Conservation (phyloP, 2,329 filamentous ascomycete species). For the Arthrobotrys entomopaga region DNA sequence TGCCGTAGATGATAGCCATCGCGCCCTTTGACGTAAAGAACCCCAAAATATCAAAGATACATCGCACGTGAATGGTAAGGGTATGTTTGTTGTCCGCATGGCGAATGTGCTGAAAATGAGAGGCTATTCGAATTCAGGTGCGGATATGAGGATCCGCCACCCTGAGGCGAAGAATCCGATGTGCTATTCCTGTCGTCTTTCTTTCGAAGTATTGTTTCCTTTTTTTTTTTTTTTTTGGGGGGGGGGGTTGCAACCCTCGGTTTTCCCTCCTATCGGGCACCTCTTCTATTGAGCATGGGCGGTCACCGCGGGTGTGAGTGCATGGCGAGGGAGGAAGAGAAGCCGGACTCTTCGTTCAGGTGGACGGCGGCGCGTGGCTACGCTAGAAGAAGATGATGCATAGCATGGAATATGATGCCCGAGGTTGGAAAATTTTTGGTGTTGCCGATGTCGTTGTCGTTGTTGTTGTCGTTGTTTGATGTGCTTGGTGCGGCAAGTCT, state of each 20-base stretch:
- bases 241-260: background rate
- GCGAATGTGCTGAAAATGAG: background rate
- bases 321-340: slow-evolving; percentile 33
- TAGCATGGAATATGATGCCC: background rate
- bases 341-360: slow-evolving; percentile 8
- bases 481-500: too few species aligned
- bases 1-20: too few species aligned
- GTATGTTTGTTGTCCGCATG: slow-evolving; percentile 42
- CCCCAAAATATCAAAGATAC: slow-evolving; percentile 1
- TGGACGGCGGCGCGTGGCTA: background rate
- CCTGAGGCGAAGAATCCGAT: too few species aligned
- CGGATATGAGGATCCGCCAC: too few species aligned
- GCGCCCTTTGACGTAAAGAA: background rate
- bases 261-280: background rate
- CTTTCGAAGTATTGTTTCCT: too few species aligned
- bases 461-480: too few species aligned
- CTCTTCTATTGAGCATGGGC: slow-evolving; percentile 8
- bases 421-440: background rate
- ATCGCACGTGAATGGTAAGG: slow-evolving; percentile 23
- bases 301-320: slow-evolving; percentile 33
- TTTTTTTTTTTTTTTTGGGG: too few species aligned
- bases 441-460: too few species aligned
- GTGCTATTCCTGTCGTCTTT: too few species aligned
- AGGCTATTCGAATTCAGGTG: too few species aligned
- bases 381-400: background rate